Conservation (phyloP, 148 eudicot species). For the Silene uniflora region DNA sequence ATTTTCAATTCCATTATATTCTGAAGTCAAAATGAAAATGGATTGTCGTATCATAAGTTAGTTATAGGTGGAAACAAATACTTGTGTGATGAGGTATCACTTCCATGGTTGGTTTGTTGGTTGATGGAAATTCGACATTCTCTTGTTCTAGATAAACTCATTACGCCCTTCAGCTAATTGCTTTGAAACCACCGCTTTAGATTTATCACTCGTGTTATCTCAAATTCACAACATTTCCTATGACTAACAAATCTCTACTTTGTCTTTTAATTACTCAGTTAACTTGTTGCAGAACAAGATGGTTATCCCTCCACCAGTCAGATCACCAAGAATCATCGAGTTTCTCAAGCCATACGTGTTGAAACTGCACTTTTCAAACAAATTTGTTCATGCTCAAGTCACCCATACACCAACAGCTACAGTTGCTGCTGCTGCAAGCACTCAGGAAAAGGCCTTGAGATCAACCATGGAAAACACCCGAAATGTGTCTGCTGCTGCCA, state of each 20-base stretch:
- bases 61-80: background rate
- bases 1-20: background rate
- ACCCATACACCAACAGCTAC: slow-evolving; percentile 84
- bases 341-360: slow-evolving; percentile 81
- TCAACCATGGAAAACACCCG: slow-evolving; percentile 60
- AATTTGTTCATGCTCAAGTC: slow-evolving; percentile 79
- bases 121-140: background rate
- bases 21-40: background rate
- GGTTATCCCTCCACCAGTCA: slow-evolving; percentile 78
- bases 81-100: background rate
- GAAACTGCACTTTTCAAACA: slow-evolving; percentile 87
- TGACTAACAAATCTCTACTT: background rate
- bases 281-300: slow-evolving; percentile 43
- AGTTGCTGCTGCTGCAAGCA: slow-evolving; percentile 83
- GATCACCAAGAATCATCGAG: slow-evolving; percentile 58
- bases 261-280: background rate
- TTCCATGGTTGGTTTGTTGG: background rate
- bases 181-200: background rate
- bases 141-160: background rate
- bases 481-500: slow-evolving; percentile 82
- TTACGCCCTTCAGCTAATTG: background rate
- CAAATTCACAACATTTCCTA: background rate
- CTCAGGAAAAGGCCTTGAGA: slow-evolving; percentile 79
- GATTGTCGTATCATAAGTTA: background rate
- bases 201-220: background rate